A percentile compares a stretch with the other conserved stretches of the same genome.
Evolutionary conservation across 2,329 filamentous ascomycete genomes (phyloP).

Genomic region (Paraphoma sp.): DNA sequence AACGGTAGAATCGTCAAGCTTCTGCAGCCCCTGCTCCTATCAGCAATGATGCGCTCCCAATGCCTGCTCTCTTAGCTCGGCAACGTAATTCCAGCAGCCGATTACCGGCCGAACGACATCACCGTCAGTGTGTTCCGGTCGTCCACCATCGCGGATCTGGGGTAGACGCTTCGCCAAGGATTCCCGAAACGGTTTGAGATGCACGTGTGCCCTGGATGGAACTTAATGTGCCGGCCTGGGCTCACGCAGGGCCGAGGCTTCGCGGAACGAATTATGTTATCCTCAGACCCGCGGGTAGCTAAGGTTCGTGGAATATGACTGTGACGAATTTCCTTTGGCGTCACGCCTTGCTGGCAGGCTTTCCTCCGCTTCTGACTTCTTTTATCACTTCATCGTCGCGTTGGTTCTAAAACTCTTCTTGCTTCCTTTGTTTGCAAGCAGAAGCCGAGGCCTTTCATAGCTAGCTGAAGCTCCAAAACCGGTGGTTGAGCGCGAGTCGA

Average conservation of each 20-base stretch:
- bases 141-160: constrained; percentile 42
- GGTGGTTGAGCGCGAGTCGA: constrained; percentile 12
- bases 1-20: not conserved
- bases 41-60: not conserved
- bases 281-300: constrained; percentile 44
- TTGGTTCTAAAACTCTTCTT: constrained; percentile 10
- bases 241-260: constrained; percentile 44
- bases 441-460: constrained; percentile 22
- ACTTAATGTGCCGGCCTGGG: constrained; percentile 25
- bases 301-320: constrained; percentile 29
- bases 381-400: constrained; percentile 4
- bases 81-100: constrained; percentile 30
- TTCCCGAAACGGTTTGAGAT: constrained; percentile 15
- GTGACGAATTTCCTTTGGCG: constrained; percentile 18
- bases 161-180: constrained; percentile 33
- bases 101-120: constrained; percentile 36
- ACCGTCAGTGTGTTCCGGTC: constrained; percentile 39
- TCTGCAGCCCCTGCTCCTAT: not conserved
- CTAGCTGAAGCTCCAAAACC: constrained; percentile 25
- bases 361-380: constrained; percentile 9
- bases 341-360: constrained; percentile 4
- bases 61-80: constrained; percentile 6
- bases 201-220: constrained; percentile 25
- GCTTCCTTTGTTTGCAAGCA: constrained; percentile 24
- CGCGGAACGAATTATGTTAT: constrained; percentile 29